phyloP scores from a whole-genome alignment of 2,329 filamentous ascomycete genomes.

The Neofusicoccum ribis region DNA sequence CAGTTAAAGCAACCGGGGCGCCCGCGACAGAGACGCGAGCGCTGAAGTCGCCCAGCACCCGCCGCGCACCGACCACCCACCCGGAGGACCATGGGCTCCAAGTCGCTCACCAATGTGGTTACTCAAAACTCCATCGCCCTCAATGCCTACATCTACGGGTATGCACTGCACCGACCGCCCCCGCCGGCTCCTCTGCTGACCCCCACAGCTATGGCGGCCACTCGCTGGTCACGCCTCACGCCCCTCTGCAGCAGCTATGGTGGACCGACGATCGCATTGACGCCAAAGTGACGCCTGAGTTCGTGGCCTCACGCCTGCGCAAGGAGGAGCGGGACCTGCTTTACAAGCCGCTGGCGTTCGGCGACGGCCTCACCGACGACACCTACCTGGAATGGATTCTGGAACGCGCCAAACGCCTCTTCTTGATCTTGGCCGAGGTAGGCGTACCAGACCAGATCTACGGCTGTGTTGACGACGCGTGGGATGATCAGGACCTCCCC shows the following conservation, averaged over 20 bases:
- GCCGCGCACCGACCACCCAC: conserved; percentile 5
- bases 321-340: conserved; percentile 64
- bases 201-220: conserved; percentile 40
- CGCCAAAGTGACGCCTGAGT: conserved; percentile 67
- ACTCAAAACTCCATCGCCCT: conserved; percentile 47
- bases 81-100: conserved; percentile 33
- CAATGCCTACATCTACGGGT: conserved; percentile 53
- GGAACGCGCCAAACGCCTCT: conserved; percentile 66
- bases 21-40: background rate
- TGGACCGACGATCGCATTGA: conserved; percentile 72
- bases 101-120: conserved; percentile 42
- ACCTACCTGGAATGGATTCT: conserved; percentile 80
- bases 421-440: conserved; percentile 69
- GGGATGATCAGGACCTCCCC: conserved; percentile 75
- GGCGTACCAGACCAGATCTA: conserved; percentile 74
- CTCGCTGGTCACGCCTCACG: conserved; percentile 51
- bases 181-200: background rate
- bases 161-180: conserved; percentile 20
- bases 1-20: background rate
- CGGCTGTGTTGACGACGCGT: conserved; percentile 70
- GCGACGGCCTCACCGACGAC: conserved; percentile 67
- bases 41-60: background rate
- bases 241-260: conserved; percentile 59
- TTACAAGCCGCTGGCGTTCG: conserved; percentile 64
- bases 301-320: conserved; percentile 64